Evolutionary conservation across 257 asterid species (phyloP).

Genomic region (Ocimum tenuiflorum): DNA sequence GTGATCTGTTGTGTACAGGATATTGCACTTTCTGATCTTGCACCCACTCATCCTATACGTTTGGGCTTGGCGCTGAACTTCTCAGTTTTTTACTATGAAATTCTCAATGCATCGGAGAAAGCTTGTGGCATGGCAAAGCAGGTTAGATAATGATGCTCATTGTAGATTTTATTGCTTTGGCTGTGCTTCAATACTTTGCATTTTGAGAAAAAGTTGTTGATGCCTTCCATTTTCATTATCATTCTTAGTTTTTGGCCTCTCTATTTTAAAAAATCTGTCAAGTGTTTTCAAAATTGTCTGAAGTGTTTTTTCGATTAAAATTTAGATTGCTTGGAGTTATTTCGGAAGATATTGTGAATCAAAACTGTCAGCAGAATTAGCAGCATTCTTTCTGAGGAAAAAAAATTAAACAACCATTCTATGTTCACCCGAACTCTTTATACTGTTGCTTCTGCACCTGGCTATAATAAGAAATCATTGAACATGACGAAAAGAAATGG

Average conservation of each 20-base stretch:
- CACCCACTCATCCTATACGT: slow-evolving; percentile 61
- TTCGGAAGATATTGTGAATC: background rate
- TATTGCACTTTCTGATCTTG: slow-evolving; percentile 46
- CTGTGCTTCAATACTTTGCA: background rate
- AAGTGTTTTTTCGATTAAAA: background rate
- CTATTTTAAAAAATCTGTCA: background rate
- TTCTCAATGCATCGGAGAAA: slow-evolving; percentile 52
- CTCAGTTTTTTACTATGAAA: slow-evolving; percentile 63
- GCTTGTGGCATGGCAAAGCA: slow-evolving; percentile 70
- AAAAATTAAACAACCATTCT: background rate
- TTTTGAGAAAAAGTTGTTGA: background rate
- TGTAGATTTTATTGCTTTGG: background rate
- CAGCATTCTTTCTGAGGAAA: background rate
- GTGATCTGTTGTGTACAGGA: slow-evolving; percentile 30
- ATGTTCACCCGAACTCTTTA: background rate
- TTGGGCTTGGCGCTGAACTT: slow-evolving; percentile 61
- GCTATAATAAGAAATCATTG: too few species aligned
- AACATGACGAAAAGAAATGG: background rate
- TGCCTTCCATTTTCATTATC: background rate
- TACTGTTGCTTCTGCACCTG: too few species aligned
- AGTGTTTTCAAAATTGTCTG: background rate
- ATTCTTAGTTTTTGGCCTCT: background rate
- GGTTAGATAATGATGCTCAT: slow-evolving; percentile 26
- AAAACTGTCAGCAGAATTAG: background rate
- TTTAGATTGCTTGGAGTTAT: background rate